Evolutionary conservation across 2,329 filamentous ascomycete genomes (phyloP).

Genomic region (Cryoendolithus antarcticus): DNA sequence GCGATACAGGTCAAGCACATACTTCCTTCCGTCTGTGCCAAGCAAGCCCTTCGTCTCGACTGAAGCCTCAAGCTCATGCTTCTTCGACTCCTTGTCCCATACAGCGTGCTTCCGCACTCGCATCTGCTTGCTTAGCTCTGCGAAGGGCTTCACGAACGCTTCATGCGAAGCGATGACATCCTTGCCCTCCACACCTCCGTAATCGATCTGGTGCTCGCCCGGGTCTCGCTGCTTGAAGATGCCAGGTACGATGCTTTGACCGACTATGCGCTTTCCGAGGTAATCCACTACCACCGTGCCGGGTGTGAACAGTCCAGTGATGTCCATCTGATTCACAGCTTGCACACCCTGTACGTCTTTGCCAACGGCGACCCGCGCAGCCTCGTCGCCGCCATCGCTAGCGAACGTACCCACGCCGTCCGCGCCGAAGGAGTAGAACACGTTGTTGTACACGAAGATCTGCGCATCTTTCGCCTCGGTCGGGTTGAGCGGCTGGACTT

Average conservation of each 20-base stretch:
- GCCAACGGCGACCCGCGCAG: slow-evolving; percentile 85
- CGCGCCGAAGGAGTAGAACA: slow-evolving; percentile 97
- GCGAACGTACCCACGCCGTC: slow-evolving; percentile 97
- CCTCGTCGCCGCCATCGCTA: slow-evolving; percentile 91
- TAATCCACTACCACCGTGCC: slow-evolving; percentile 96
- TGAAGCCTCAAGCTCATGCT: slow-evolving; percentile 84
- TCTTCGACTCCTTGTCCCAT: slow-evolving; percentile 91
- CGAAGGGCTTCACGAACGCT: slow-evolving; percentile 70
- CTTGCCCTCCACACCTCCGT: slow-evolving; percentile 94
- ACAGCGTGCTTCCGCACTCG: slow-evolving; percentile 90
- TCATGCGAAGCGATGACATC: slow-evolving; percentile 87
- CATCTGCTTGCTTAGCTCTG: slow-evolving; percentile 80
- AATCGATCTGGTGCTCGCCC: slow-evolving; percentile 97
- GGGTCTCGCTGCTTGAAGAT: slow-evolving; percentile 98
- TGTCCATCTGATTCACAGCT: slow-evolving; percentile 92
- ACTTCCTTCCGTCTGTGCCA: slow-evolving; percentile 91
- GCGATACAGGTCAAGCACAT: slow-evolving; percentile 92
- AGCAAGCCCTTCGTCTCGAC: slow-evolving; percentile 97
- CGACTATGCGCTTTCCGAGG: slow-evolving; percentile 90
- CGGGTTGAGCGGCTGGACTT: slow-evolving; percentile 87
- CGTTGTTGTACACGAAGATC: slow-evolving; percentile 99
- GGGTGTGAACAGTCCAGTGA: slow-evolving; percentile 84
- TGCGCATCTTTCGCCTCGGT: slow-evolving; percentile 87
- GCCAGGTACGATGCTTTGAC: slow-evolving; percentile 93
- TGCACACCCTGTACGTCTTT: slow-evolving; percentile 94